A percentile compares a stretch with the other conserved stretches of the same genome.
These are phyloP conservation scores for Ajuga chamaepitys DNA, from an alignment of 257 asterid genomes.

Conservation along the genomic window DNA sequence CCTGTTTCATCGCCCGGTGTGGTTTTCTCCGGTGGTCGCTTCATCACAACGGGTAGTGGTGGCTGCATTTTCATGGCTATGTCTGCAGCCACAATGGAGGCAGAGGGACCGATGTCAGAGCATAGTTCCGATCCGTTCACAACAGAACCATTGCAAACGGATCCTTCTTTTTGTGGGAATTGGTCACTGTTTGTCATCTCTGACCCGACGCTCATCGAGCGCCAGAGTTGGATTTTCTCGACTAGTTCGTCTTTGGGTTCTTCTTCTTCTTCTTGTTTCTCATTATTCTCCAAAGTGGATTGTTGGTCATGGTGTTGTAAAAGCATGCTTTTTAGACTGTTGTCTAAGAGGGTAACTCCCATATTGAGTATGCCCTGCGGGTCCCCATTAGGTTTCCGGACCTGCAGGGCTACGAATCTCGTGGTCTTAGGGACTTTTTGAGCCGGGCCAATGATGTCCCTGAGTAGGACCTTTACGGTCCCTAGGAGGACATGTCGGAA, in stretches of 20 bases:
- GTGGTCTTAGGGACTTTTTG: slow-evolving; percentile 7
- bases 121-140: slow-evolving; percentile 55
- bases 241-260: not conserved
- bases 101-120: slow-evolving; percentile 91
- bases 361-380: slow-evolving; percentile 85
- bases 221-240: slow-evolving; percentile 38
- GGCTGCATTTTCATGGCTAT: slow-evolving; percentile 34
- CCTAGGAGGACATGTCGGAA: slow-evolving; percentile 55
- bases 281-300: not conserved
- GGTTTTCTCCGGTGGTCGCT: not conserved
- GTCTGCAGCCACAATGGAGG: slow-evolving; percentile 81
- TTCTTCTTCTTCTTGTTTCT: not conserved
- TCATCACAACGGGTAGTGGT: not conserved
- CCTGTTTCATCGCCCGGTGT: slow-evolving; percentile 23
- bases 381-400: slow-evolving; percentile 59
- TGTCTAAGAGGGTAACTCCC: slow-evolving; percentile 52
- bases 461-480: slow-evolving; percentile 37
- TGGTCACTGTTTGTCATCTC: slow-evolving; percentile 26
- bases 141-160: slow-evolving; percentile 28
- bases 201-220: slow-evolving; percentile 30
- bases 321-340: slow-evolving; percentile 37
- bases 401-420: slow-evolving; percentile 55
- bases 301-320: slow-evolving; percentile 4
- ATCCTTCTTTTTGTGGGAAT: slow-evolving; percentile 30
- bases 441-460: slow-evolving; percentile 32